A percentile compares a stretch with the other conserved stretches of the same genome.
Evolutionary conservation across 192 early-diverging fungal species (phyloP).

Genomic region (Umbelopsis vinacea): DNA sequence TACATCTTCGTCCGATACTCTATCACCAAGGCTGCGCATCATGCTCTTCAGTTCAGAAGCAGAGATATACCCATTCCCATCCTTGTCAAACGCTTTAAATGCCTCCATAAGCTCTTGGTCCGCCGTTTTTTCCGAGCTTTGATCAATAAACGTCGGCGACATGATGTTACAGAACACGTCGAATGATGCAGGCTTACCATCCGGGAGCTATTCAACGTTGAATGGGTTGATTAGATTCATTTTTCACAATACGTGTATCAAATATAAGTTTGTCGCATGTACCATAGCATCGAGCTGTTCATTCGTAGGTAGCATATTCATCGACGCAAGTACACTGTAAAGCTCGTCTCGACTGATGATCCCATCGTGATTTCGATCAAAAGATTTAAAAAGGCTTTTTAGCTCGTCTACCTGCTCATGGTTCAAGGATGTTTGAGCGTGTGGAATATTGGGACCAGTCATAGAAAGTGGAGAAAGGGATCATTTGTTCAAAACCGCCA

Average conservation of each 20-base stretch:
- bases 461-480: background rate
- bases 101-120: slow-evolving; percentile 37
- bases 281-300: slow-evolving; percentile 84
- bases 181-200: slow-evolving; percentile 32
- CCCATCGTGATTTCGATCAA: slow-evolving; percentile 54
- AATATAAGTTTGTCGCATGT: slow-evolving; percentile 72
- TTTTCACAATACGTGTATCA: background rate
- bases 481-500: background rate
- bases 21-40: slow-evolving; percentile 40
- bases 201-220: background rate
- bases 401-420: slow-evolving; percentile 32
- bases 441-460: slow-evolving; percentile 3
- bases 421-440: background rate
- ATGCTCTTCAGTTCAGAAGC: slow-evolving; percentile 30
- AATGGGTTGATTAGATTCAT: background rate
- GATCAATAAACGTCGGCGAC: slow-evolving; percentile 39
- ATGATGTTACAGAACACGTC: slow-evolving; percentile 67
- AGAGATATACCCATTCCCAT: slow-evolving; percentile 37
- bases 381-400: slow-evolving; percentile 44
- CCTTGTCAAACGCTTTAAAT: slow-evolving; percentile 42
- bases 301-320: slow-evolving; percentile 73
- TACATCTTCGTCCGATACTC: slow-evolving; percentile 29
- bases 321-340: slow-evolving; percentile 31
- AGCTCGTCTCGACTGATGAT: slow-evolving; percentile 44
- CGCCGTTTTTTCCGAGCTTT: background rate